Conservation (phyloP, 768 basidiomycete species). For the Coprinopsis cinerea region DNA sequence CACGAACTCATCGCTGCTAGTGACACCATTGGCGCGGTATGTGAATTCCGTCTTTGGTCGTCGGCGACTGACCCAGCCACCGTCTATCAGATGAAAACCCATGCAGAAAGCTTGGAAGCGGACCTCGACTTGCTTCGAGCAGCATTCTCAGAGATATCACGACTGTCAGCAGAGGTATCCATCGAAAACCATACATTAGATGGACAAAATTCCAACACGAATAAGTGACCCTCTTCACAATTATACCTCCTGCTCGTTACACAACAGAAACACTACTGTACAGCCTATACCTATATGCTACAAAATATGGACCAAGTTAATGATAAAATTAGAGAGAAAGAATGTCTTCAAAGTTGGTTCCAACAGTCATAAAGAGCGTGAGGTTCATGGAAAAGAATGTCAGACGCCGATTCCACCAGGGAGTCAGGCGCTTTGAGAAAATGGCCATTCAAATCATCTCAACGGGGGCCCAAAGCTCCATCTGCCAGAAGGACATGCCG, state of each 20-base stretch:
- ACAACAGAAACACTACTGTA: no score
- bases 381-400: no score
- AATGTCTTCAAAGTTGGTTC: no score
- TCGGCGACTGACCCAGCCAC: neutral
- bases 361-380: no score
- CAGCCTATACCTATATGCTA: no score
- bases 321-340: no score
- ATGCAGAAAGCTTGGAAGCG: slow-evolving; percentile 79
- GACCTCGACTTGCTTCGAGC: slow-evolving; percentile 76
- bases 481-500: slow-evolving; percentile 38
- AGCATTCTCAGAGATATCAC: slow-evolving; percentile 84
- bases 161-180: slow-evolving; percentile 64
- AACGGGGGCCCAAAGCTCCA: slow-evolving; percentile 30
- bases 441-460: neutral
- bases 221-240: no score
- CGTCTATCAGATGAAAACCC: slow-evolving; percentile 67
- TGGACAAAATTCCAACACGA: neutral
- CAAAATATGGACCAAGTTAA: no score
- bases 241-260: no score
- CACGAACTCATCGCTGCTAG: slow-evolving; percentile 92
- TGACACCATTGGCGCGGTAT: slow-evolving; percentile 82
- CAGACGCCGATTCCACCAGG: no score
- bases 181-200: slow-evolving; percentile 27
- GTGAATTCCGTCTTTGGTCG: slow-evolving; percentile 16
- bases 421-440: no score